Evolutionary conservation across 345 rosid genomes (phyloP), one percentile per base, ranked within the genome.

Genomic region (Eucalyptus guilfoylei): DNA sequence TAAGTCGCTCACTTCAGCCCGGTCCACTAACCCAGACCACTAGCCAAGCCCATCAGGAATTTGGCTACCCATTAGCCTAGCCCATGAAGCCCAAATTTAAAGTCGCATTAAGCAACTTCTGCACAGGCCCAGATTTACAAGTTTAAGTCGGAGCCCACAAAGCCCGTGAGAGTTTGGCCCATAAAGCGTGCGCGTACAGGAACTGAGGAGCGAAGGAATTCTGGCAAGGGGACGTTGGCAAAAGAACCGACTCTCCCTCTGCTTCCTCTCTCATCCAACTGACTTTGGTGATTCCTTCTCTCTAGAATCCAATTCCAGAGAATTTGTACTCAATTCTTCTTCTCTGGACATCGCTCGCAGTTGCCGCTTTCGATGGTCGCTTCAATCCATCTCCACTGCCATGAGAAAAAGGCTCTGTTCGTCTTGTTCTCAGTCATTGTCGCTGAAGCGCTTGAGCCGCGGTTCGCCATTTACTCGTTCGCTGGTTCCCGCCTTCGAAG

Each of bases 341-440:
- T 64, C 76, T 64, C 17, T 8, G 37, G 76, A 64, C 40, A 14
- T 28, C 21, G 40, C 76, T 64, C 11, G 16, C 28, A 7, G 55
- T 50, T 7, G 23, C 55, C 4, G 23, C 55, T 0, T 7, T 17
- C 5, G 10, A 17, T 52, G 24, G 55, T 7, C 55, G 4, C 37
- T n/a, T 64, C 76, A n/a, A 64, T 14, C 76, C 76, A 14, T 12
- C 32, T 28, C 69, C 69, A 64, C 69, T 12, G 16, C 76, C 19
- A 8, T 4, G 76, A n/a, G 37, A 55, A 4, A 14, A 64, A 64
- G 37, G 37, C 21, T 13, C 4, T 64, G 21, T 14, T 64, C 76
- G 2, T 0, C 37, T 2, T 64, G 40, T 4, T 64, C 21, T 4
- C 40, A 14, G 11, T 15, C 40, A 8, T n/a, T n/a, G 21, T 64